Evolutionary conservation across 768 basidiomycete genomes (phyloP).

Genomic region (Hypholoma sublateritium): DNA sequence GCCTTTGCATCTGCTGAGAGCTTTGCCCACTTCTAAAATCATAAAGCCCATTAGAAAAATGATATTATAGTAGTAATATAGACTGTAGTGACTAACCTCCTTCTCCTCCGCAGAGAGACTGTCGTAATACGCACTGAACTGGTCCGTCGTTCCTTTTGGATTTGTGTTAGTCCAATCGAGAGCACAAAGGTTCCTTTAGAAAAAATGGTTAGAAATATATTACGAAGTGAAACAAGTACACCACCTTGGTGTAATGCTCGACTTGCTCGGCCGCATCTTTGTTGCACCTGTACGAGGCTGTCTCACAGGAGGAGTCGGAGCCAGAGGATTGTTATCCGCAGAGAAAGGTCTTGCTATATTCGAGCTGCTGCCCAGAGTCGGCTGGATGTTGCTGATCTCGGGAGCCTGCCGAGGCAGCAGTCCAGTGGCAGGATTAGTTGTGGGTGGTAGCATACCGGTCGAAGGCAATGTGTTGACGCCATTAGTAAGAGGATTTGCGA

Average conservation of each 20-base stretch:
- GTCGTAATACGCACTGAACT: constrained; percentile 10
- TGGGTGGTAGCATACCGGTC: neutral
- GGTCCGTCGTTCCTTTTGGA: constrained; percentile 10
- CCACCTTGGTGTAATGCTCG: neutral
- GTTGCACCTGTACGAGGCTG: neutral
- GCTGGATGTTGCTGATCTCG: neutral
- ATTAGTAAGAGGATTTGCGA: neutral
- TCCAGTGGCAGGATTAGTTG: neutral
- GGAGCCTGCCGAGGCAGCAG: neutral
- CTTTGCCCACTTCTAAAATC: constrained; percentile 3
- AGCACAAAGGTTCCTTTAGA: constrained; percentile 4
- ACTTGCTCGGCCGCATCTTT: constrained; percentile 2
- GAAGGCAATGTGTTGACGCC: neutral
- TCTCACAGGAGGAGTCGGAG: neutral
- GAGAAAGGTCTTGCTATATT: too few species aligned
- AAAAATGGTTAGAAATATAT: neutral
- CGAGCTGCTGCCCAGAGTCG: too few species aligned
- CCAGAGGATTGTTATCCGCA: neutral
- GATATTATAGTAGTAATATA: neutral
- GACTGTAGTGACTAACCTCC: constrained; percentile 7
- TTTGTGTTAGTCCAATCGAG: neutral
- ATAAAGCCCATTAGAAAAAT: too few species aligned
- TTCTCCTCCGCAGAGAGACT: constrained; percentile 7
- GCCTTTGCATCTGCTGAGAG: constrained; percentile 2
- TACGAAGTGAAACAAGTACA: neutral